Conservation (phyloP, 1,284 basidiomycete genomes). For the Trichosporon faecale region DNA sequence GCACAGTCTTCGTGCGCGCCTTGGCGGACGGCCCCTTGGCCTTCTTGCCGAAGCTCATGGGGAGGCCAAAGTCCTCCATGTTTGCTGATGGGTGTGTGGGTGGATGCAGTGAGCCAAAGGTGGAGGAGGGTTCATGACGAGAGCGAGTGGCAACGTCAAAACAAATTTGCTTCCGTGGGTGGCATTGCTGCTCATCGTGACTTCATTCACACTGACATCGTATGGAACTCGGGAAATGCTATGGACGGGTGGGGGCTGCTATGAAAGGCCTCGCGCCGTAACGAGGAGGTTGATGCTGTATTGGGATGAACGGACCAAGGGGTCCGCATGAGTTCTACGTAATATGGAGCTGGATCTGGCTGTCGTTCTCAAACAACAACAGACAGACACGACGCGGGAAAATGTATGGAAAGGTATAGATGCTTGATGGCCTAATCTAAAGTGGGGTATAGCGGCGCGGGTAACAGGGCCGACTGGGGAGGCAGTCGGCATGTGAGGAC, state of each 20-base stretch:
- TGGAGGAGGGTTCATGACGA: constrained; percentile 6
- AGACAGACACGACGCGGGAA: constrained; percentile 11
- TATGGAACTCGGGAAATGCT: constrained; percentile 23
- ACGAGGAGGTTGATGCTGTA: constrained; percentile 21
- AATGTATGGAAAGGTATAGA: constrained; percentile 30
- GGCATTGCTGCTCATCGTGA: not conserved
- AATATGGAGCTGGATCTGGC: constrained; percentile 6
- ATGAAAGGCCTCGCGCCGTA: constrained; percentile 25
- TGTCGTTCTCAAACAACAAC: constrained; percentile 8
- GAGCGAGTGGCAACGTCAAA: not conserved
- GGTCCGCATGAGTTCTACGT: constrained; percentile 21
- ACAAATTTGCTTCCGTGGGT: constrained; percentile 7
- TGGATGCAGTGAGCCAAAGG: not conserved
- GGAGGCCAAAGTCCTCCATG: constrained; percentile 51
- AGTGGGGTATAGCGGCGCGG: constrained; percentile 27
- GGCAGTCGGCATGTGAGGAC: not conserved
- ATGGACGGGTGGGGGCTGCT: constrained; percentile 21
- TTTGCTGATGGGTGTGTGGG: constrained; percentile 9
- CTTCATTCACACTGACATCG: constrained; percentile 16
- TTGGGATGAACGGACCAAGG: constrained; percentile 6
- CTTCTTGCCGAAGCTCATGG: constrained; percentile 54
- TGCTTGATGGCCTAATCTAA: constrained; percentile 29
- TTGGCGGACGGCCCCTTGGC: constrained; percentile 36
- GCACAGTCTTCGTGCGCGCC: constrained; percentile 31
- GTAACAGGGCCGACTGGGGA: constrained; percentile 14